Evolutionary conservation across 208 protist genomes (phyloP).

Genomic region (Leishmania tropica): DNA sequence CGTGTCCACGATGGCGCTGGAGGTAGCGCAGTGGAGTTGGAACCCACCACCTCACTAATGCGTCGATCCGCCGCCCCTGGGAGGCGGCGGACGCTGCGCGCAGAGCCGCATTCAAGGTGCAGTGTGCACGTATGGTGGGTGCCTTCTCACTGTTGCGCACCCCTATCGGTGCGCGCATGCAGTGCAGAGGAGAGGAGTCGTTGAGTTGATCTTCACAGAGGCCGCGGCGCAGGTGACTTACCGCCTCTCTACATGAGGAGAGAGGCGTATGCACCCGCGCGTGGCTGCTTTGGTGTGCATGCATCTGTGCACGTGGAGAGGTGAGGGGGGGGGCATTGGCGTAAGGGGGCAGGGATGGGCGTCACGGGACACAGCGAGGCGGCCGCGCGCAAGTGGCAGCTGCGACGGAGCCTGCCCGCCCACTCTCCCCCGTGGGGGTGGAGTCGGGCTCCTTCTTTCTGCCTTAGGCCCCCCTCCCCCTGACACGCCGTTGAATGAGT

Average conservation of each 20-base stretch:
- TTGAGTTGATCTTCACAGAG: background rate
- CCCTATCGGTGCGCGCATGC: background rate
- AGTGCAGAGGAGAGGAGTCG: background rate
- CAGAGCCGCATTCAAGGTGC: background rate
- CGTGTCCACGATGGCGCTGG: constrained; percentile 68
- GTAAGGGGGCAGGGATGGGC: background rate
- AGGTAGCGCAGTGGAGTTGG: constrained; percentile 86
- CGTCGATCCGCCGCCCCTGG: background rate
- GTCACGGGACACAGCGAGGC: background rate
- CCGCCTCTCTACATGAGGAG: background rate
- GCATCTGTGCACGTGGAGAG: background rate
- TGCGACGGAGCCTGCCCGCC: background rate
- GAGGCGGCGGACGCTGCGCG: background rate
- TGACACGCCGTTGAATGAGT: background rate
- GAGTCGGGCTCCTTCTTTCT: background rate
- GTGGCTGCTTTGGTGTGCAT: background rate
- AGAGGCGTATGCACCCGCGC: background rate
- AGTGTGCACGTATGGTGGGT: background rate
- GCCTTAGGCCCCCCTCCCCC: background rate
- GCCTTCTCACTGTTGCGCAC: background rate
- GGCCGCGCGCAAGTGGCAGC: background rate
- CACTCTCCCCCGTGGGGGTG: background rate
- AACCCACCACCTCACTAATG: constrained; percentile 72
- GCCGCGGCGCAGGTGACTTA: background rate
- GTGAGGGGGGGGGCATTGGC: background rate